Percentiles rank a stretch among this genome's conserved stretches.
These are phyloP conservation scores for Smithsoniella earleae DNA, from an alignment of 163 green algal species.

Conservation along the genomic window DNA sequence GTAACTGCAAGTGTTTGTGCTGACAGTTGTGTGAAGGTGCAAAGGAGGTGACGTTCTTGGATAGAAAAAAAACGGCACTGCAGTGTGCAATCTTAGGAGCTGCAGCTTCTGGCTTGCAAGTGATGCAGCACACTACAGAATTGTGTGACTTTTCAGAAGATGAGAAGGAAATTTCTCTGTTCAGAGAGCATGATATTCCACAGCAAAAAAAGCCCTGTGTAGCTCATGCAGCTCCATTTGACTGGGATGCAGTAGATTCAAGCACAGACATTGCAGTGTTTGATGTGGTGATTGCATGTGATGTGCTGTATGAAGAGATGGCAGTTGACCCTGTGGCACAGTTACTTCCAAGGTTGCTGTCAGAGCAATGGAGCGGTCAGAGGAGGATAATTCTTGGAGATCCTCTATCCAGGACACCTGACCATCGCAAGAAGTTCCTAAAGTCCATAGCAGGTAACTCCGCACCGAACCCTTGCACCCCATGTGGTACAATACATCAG, in stretches of 20 bases:
- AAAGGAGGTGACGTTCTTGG: slow-evolving; percentile 61
- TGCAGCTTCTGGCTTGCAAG: slow-evolving; percentile 33
- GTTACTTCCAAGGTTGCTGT: slow-evolving; percentile 40
- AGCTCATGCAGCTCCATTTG: no score
- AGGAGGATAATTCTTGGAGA: slow-evolving; percentile 3
- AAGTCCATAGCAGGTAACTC: no score
- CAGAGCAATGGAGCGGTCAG: neutral
- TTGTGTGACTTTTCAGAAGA: slow-evolving; percentile 26
- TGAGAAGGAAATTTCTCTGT: no score
- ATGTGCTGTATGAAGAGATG: slow-evolving; percentile 77
- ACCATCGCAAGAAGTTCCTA: no score
- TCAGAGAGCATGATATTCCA: no score
- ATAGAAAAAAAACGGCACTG: slow-evolving; percentile 69
- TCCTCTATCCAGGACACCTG: neutral
- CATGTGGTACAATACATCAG: no score
- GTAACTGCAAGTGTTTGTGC: no score
- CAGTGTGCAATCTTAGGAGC: slow-evolving; percentile 56
- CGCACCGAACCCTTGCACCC: no score
- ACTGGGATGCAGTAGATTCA: no score
- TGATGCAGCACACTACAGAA: no score
- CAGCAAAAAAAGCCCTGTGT: no score
- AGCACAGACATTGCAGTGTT: no score
- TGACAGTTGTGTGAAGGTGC: slow-evolving; percentile 56
- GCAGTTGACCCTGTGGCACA: slow-evolving; percentile 58
- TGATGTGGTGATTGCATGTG: slow-evolving; percentile 73